phyloP scores from a whole-genome alignment of 257 asterid species.

The Craterostigma plantagineum region DNA sequence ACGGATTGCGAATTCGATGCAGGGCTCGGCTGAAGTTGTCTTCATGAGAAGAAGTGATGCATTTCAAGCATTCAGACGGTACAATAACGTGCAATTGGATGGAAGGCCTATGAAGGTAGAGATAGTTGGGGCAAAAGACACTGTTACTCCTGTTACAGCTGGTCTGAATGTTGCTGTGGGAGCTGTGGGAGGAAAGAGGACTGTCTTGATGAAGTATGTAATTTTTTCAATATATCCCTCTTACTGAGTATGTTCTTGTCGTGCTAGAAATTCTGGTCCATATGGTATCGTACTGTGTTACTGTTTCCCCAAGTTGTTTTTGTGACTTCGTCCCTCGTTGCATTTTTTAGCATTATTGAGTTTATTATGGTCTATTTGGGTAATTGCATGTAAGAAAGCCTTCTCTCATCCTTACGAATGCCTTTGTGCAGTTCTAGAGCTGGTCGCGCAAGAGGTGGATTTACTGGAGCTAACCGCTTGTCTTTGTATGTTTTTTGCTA shows the following conservation, averaged over 20 bases:
- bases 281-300: too few species aligned
- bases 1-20: constrained; percentile 4
- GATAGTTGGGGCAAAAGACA: constrained; percentile 35
- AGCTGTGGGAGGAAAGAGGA: constrained; percentile 41
- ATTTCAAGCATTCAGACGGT: constrained; percentile 51
- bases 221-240: neutral
- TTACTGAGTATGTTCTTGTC: neutral
- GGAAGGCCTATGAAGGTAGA: constrained; percentile 87
- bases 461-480: constrained; percentile 19
- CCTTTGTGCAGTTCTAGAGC: constrained; percentile 34
- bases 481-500: constrained; percentile 53
- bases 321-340: too few species aligned
- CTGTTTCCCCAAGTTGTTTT: too few species aligned
- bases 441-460: constrained; percentile 29
- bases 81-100: constrained; percentile 74
- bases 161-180: constrained; percentile 59
- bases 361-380: too few species aligned
- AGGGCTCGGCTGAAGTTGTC: constrained; percentile 85
- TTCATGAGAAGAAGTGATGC: constrained; percentile 76
- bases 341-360: too few species aligned
- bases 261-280: too few species aligned
- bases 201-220: constrained; percentile 51
- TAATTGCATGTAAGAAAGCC: too few species aligned
- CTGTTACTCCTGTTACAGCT: constrained; percentile 38
- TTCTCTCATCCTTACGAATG: too few species aligned